Evolutionary conservation across 2,329 filamentous ascomycete genomes (phyloP), one percentile per base, ranked within the genome.

Genomic region (Pyrenophora seminiperda): DNA sequence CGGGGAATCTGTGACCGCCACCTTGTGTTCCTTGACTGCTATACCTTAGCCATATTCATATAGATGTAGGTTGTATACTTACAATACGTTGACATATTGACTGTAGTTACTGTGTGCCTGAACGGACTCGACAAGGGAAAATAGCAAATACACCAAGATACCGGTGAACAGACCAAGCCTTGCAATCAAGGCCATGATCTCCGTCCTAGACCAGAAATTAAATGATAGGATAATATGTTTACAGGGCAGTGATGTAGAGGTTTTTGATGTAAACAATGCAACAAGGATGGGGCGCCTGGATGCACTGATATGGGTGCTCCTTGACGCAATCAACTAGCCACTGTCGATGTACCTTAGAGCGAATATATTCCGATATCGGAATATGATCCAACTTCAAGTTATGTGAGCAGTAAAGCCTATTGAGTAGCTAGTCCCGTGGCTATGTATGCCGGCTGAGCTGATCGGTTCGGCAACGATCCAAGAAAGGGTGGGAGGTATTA

Each of bases 1-100:
- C 70, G 1, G 71, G 71, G 39, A 73, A 73, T 47, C 66, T 62
- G 41, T 73, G 73, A 6, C 70, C 70, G n/a, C 70, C 70, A 29
- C 56, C 52, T 18, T 53, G 59, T 20, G 70, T 70, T 17, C 55
- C 55, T 41, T 54, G 47, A 33, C 56, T 61, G 27, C 7, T 13
- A 2, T 5, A 10, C 17, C 18, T 59, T 5, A 51, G 47, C 10
- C n/a, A 1, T 29, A 9, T n/a, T n/a, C 11, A 14, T 7, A n/a
- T 9, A 13, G 14, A 2, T 13, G 10, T 14, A 24, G 10, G 20
- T 11, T 7, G 19, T n/a, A 4, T 18, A 61, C 69, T 54, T 52
- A 72, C 69, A 73, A 73, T 38, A 70, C 60, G 47, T 73, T 70
- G 14, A 71, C 68, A 63, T 70, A 61, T 60, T 65, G 57, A n/a